Evolutionary conservation across 106 monocot genomes (phyloP).

Genomic region (Dendrobium catenatum): DNA sequence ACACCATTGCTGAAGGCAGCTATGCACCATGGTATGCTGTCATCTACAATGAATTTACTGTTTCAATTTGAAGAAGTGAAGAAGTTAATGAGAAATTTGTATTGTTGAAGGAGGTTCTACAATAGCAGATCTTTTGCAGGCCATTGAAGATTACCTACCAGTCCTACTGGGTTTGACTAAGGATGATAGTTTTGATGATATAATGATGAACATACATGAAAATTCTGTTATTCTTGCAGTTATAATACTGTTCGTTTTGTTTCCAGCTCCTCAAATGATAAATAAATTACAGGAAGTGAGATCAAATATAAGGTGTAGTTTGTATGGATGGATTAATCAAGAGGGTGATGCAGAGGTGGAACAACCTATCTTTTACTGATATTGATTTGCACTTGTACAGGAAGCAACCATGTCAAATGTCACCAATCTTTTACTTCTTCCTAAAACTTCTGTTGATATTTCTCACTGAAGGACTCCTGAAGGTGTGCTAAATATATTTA

Average conservation of each 20-base stretch:
- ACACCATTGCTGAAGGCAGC: slow-evolving; percentile 35
- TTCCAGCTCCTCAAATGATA: slow-evolving; percentile 15
- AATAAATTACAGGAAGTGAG: slow-evolving; percentile 37
- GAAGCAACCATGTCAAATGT: too few species aligned
- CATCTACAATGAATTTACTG: background rate
- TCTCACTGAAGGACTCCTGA: slow-evolving; percentile 46
- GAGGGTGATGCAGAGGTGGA: slow-evolving; percentile 61
- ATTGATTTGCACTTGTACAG: too few species aligned
- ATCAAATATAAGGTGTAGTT: slow-evolving; percentile 48
- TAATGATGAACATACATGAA: background rate
- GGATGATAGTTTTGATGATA: slow-evolving; percentile 35
- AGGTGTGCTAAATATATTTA: slow-evolving; percentile 25
- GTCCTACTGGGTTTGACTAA: slow-evolving; percentile 60
- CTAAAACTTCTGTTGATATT: slow-evolving; percentile 36
- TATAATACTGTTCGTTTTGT: background rate
- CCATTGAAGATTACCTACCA: slow-evolving; percentile 67
- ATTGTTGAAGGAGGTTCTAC: slow-evolving; percentile 50
- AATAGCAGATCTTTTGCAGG: slow-evolving; percentile 55
- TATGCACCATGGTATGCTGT: slow-evolving; percentile 51
- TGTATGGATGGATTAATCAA: slow-evolving; percentile 54
- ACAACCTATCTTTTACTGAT: background rate
- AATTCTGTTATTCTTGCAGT: background rate
- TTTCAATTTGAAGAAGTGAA: background rate
- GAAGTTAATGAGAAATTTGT: background rate
- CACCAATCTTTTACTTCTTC: slow-evolving; percentile 51